phyloP scores from a whole-genome alignment of 2,329 filamentous ascomycete genomes.

The Sarocladium brachiariae region DNA sequence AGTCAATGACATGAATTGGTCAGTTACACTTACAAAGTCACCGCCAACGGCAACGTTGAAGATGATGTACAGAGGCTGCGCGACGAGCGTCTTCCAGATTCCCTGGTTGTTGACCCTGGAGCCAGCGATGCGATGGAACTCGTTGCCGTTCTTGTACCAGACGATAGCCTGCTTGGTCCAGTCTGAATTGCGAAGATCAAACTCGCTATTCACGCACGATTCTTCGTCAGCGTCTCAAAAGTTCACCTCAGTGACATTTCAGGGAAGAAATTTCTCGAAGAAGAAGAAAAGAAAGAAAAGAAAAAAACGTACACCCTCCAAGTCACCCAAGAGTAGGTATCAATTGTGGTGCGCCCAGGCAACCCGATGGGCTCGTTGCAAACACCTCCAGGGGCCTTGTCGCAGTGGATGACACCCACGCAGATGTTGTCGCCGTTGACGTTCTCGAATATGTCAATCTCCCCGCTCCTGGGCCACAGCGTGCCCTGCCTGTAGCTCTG shows the following conservation, averaged over 20 bases:
- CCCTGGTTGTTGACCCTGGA: conserved; percentile 34
- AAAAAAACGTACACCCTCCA: conserved; percentile 31
- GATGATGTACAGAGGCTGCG: conserved; percentile 44
- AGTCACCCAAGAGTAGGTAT: conserved; percentile 37
- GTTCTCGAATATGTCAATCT: conserved; percentile 52
- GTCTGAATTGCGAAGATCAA: conserved; percentile 39
- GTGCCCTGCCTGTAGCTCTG: conserved; percentile 38
- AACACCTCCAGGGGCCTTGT: conserved; percentile 33
- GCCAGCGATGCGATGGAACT: conserved; percentile 38
- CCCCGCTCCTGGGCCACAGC: conserved; percentile 46
- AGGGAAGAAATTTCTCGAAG: too few relatives aligned
- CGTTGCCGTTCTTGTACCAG: conserved; percentile 40
- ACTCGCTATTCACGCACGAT: conserved; percentile 18
- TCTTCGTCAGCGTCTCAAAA: background rate
- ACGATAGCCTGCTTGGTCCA: conserved; percentile 43
- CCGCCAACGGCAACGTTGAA: conserved; percentile 51
- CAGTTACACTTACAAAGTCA: conserved; percentile 35
- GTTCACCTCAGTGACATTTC: too few relatives aligned
- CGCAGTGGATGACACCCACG: conserved; percentile 48
- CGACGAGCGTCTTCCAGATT: conserved; percentile 43
- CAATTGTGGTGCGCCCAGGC: conserved; percentile 26
- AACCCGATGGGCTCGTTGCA: conserved; percentile 46
- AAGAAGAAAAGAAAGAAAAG: background rate
- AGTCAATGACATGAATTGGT: background rate
- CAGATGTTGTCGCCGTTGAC: conserved; percentile 41